These are phyloP conservation scores for Diaporthe sp. DNA, from an alignment of 2,329 filamentous ascomycete species.

Conservation along the genomic window DNA sequence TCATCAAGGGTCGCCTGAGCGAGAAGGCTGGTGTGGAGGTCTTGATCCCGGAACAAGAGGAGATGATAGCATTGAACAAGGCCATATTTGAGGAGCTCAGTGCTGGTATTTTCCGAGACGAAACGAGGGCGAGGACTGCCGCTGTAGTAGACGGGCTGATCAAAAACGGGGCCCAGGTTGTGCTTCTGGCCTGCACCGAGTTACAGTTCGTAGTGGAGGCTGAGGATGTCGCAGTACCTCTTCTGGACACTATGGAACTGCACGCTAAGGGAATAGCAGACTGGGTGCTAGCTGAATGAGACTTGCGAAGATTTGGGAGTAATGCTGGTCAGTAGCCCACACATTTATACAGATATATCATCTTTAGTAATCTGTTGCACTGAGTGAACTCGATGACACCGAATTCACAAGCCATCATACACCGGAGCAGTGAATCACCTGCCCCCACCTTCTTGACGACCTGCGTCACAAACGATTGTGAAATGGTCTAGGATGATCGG, in stretches of 20 bases:
- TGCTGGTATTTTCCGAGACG: constrained; percentile 32
- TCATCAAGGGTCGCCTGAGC: constrained; percentile 38
- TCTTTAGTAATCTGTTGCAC: not conserved
- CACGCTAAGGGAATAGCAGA: constrained; percentile 42
- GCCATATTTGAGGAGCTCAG: constrained; percentile 42
- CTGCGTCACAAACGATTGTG: not conserved
- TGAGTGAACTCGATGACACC: too few species aligned
- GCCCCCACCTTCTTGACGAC: not conserved
- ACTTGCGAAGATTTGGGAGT: not conserved
- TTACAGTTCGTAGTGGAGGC: constrained; percentile 41
- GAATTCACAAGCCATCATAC: not conserved
- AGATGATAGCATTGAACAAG: constrained; percentile 36
- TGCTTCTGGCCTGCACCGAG: constrained; percentile 43
- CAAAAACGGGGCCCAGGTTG: constrained; percentile 39
- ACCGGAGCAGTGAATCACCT: not conserved
- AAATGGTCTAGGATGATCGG: not conserved
- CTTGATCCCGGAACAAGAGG: constrained; percentile 38
- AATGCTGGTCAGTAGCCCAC: not conserved
- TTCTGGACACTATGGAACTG: constrained; percentile 43
- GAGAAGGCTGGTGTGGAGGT: constrained; percentile 41
- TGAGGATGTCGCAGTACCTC: constrained; percentile 36
- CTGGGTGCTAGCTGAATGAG: constrained; percentile 29
- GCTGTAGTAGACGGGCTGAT: constrained; percentile 30
- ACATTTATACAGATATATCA: not conserved
- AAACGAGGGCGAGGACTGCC: constrained; percentile 34